Percentiles rank a stretch among this genome's conserved stretches.
Evolutionary conservation across 257 asterid genomes (phyloP).

Genomic region (Lantana camara): DNA sequence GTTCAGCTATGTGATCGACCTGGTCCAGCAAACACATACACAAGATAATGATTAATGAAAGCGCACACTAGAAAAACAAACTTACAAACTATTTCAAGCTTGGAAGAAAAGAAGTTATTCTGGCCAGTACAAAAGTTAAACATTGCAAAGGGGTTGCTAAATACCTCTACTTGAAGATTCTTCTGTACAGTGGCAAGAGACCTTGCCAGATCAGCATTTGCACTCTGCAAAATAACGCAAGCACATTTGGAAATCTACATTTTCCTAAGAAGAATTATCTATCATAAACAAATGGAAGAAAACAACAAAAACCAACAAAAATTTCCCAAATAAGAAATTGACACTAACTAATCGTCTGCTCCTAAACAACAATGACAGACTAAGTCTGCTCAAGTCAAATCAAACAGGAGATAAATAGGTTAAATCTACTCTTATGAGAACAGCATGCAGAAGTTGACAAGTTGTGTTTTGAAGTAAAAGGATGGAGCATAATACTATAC

Average conservation of each 20-base stretch:
- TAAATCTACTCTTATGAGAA: conserved; percentile 14
- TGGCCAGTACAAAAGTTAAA: conserved; percentile 19
- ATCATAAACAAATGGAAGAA: conserved; percentile 15
- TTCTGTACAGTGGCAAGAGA: conserved; percentile 79
- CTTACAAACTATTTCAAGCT: conserved; percentile 14
- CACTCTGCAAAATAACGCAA: conserved; percentile 56
- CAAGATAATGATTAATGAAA: conserved; percentile 19
- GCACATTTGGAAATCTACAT: conserved; percentile 7
- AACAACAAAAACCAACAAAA: conserved; percentile 11
- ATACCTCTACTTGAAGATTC: conserved; percentile 87
- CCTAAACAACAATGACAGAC: background rate
- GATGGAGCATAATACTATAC: background rate
- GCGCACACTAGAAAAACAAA: background rate
- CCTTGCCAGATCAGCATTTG: conserved; percentile 87
- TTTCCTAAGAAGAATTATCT: conserved; percentile 7
- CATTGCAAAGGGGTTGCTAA: conserved; percentile 18
- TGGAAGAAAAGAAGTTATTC: conserved; percentile 10
- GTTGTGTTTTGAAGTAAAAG: conserved; percentile 5
- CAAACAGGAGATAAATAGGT: conserved; percentile 7
- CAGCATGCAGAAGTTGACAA: conserved; percentile 4
- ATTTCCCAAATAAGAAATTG: conserved; percentile 13
- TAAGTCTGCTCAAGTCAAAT: conserved; percentile 3
- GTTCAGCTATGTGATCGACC: conserved; percentile 68
- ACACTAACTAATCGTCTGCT: conserved; percentile 7
- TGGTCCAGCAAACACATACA: conserved; percentile 38